Evolutionary conservation across 106 monocot genomes (phyloP), one percentile per base, ranked within the genome.

Genomic region (Dendrobium chrysotoxum): DNA sequence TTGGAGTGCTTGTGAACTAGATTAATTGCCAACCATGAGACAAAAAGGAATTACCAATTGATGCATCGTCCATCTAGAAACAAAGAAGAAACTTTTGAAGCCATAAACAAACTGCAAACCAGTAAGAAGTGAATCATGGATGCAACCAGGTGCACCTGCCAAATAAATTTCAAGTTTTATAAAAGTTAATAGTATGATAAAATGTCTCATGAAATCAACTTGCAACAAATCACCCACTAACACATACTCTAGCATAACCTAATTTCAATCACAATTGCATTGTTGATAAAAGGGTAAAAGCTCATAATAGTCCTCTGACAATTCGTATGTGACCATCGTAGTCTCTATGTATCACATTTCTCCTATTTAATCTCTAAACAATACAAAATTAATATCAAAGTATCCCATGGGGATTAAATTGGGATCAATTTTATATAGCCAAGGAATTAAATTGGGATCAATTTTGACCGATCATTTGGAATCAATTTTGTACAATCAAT

Each of bases 21-120:
- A 65, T 26, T 65, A 65, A 65, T 26, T 65, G 64, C 8, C 64
- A 65, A 26, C 26, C 64, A 65, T 65, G 26, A 65, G 64, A 15
- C 35, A 38, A 15, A 18, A 71, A 71, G 71, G 13, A 71, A 71
- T 71, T 71, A 90, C 95, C 95, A 95, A 68, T 86, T 96, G 96
- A 81, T 96, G 96, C 93, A 96, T 96, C 31, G 81, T 90, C 96
- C 96, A 96, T 87, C 92, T 88, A 18, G 93, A 93, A 46, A 96
- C 92, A 86, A 96, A 96, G 75, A 96, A 88, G 83, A 86, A 92
- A 83, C 92, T 93, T 75, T 84, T 81, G 74, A 93, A 90, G 20
- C 96, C 96, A 87, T 90, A 85, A 77, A 93, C 87, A 89, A 96
- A 96, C 64, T 93, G 93, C 50, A 96, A 68, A 40, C 96, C 96